A percentile compares a stretch with the other conserved stretches of the same genome.
Conservation (phyloP, 768 basidiomycete species). For the Trametes sanguinea region DNA sequence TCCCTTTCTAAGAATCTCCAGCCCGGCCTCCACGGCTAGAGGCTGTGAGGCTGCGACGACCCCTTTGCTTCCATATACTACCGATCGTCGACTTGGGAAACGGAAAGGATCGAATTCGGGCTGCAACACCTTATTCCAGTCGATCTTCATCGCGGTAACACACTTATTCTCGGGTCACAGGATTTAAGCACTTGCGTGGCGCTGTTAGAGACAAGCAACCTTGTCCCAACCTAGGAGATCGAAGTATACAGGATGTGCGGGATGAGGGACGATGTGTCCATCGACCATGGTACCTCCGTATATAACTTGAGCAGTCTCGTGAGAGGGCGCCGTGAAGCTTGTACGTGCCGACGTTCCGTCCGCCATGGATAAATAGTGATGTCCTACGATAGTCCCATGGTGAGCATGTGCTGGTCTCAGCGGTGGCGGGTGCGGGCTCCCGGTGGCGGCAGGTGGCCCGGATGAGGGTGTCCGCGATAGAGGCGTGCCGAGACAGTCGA, state of each 20-base stretch:
- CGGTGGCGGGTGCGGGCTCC: constrained; percentile 3
- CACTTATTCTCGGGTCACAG: background rate
- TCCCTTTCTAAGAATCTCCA: constrained; percentile 89
- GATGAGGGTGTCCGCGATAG: background rate
- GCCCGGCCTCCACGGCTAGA: constrained; percentile 85
- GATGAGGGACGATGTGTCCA: background rate
- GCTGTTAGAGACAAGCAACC: too few relatives aligned
- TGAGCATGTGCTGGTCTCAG: constrained; percentile 5
- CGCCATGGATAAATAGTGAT: constrained; percentile 10
- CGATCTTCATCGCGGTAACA: constrained; percentile 36
- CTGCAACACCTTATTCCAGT: constrained; percentile 65
- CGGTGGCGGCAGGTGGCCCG: background rate
- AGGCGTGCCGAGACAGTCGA: background rate
- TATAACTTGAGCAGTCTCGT: constrained; percentile 9
- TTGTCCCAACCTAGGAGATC: background rate
- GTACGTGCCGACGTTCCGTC: background rate
- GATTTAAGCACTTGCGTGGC: too few relatives aligned
- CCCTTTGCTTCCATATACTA: constrained; percentile 58
- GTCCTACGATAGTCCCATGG: constrained; percentile 9
- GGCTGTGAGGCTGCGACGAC: constrained; percentile 90
- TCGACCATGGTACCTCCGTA: background rate
- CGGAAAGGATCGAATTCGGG: constrained; percentile 66
- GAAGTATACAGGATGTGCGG: background rate
- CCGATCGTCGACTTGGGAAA: constrained; percentile 84
- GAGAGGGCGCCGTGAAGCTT: constrained; percentile 10